Evolutionary conservation across 2,329 filamentous ascomycete species (phyloP), one percentile per base, ranked within the genome.

Genomic region (Botrytis medusae): DNA sequence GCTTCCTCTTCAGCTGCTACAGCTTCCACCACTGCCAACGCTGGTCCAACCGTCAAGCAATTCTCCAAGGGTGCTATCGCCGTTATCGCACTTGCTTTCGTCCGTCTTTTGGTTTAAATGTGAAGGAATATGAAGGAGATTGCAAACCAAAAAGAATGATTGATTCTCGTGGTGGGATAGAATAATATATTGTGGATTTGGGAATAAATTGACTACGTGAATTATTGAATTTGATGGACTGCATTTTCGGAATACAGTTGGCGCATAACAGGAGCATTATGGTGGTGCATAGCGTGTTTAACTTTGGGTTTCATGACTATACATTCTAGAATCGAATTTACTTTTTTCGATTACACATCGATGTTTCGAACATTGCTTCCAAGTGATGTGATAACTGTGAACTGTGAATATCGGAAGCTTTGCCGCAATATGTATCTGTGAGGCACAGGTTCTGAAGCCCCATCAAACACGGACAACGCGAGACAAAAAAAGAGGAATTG

Each of bases 61-160:
- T 54, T 73, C 22, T 70, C 71, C 42, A 73, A 73, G 65, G 65
- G 71, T n/a, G 71, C 42, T 25, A n/a, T 63, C 9, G 64, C 59
- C 48, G 29, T 73, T 54, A n/a, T 73, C 29, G 71, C 71, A 62
- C 54, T 73, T 61, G 64, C 57, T n/a, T 70, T 73, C 20, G 34
- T 57, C 48, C 64, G 71, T 32, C 62, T 72, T 32, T 64, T 68
- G 62, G 29, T 18, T 60, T 72, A 51, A 32, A 32, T 42, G 10
- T 42, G 37, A 25, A 42, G 34, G 18, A 25, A 16, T 9, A 32
- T 18, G n/a, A 57, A 42, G 4, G 16, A 37, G 12, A 57, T 57
- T 69, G 37, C 34, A 57, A 34, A 25, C 37, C n/a, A 18, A n/a
- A 69, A 32, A 44, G 48, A 44, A 69, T 57, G 29, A 32, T 57